A percentile compares a stretch with the other conserved stretches of the same genome.
phyloP scores from a whole-genome alignment of 2,329 filamentous ascomycete genomes.

The Aciculosporium take region DNA sequence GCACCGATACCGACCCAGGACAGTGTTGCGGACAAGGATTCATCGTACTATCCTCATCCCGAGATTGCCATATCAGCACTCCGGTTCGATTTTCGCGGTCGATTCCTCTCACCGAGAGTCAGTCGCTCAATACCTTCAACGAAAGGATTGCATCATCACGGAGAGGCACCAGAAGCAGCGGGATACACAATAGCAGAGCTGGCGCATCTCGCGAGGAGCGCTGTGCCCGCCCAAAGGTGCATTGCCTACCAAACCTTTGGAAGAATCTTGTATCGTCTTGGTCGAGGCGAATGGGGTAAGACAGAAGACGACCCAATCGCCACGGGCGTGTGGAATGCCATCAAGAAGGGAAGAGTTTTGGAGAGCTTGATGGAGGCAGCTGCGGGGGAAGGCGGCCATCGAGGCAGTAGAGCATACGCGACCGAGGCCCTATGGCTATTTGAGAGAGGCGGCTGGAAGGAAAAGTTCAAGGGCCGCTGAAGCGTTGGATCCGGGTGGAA shows the following conservation, averaged over 20 bases:
- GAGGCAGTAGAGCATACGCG: constrained; percentile 71
- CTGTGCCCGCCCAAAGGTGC: constrained; percentile 75
- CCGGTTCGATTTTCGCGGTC: constrained; percentile 78
- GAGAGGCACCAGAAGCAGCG: constrained; percentile 78
- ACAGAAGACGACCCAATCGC: constrained; percentile 44
- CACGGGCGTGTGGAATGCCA: constrained; percentile 67
- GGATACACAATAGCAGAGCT: constrained; percentile 89
- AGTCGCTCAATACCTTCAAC: constrained; percentile 61
- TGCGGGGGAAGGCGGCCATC: constrained; percentile 52
- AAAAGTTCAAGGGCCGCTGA: constrained; percentile 41
- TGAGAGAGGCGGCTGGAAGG: constrained; percentile 57
- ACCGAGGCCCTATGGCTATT: constrained; percentile 81
- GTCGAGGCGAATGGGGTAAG: constrained; percentile 55
- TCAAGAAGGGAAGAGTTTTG: constrained; percentile 64
- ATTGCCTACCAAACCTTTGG: constrained; percentile 86
- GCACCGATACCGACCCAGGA: constrained; percentile 52
- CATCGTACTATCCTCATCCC: constrained; percentile 70
- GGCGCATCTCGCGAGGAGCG: constrained; percentile 63
- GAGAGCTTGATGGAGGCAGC: constrained; percentile 67
- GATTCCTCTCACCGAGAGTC: constrained; percentile 61
- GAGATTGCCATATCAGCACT: constrained; percentile 61
- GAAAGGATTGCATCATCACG: constrained; percentile 84
- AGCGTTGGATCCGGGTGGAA: not conserved
- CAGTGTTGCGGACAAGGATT: constrained; percentile 51
- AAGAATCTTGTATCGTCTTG: constrained; percentile 68